Base-by-base conservation (phyloP, 106 monocot species). In the Dioscorea alata region DNA sequence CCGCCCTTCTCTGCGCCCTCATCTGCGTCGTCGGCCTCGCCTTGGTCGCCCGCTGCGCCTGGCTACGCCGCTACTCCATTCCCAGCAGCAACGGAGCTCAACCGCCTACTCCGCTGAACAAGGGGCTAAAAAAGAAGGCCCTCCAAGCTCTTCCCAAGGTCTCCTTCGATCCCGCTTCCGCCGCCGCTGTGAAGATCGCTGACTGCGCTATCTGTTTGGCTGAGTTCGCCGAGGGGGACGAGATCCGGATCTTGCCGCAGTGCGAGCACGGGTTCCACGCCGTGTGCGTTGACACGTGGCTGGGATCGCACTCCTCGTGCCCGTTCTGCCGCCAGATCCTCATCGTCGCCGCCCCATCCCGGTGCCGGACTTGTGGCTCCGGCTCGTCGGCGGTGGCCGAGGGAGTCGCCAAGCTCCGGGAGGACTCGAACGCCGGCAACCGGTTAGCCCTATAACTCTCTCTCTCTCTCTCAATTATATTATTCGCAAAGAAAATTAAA, bases 101-200 rank as follows among this genome's bases (percentile, higher is more conserved):
- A 6, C 52, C 62, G 2, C 4, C 69, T 6, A 14, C 70, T 4
- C 61, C 33, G 0, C 67, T 51, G 4, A 69, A 52, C 35, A 74
- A 61, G 63, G 72, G 72, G 1, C 49, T 72, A 12, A 65, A 73
- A 42, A 67, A 73, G 72, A 62, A 68, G 72, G 71, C 57, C 34
- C 20, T 73, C n/a, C 50, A 42, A 12, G 22, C 67, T 13, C 66
- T 79, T 1, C 73, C 78, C 23, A 71, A 14, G 68, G 10, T 73
- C 15, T 23, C 72, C 57, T 79, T 67, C 78, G 4, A 4, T 4
- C 9, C 10, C 1, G 52, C 56, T 0, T 16, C 35, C 19, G 70
- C 8, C 14, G 28, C 9, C 31, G 31, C 12, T 10, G 15, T 0
- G 10, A 33, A 16, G 15, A 1, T 34, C 12, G 33, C 32, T 0